Base-by-base conservation (phyloP, 495 filamentous ascomycete genomes). In the Cercophora scortea region DNA sequence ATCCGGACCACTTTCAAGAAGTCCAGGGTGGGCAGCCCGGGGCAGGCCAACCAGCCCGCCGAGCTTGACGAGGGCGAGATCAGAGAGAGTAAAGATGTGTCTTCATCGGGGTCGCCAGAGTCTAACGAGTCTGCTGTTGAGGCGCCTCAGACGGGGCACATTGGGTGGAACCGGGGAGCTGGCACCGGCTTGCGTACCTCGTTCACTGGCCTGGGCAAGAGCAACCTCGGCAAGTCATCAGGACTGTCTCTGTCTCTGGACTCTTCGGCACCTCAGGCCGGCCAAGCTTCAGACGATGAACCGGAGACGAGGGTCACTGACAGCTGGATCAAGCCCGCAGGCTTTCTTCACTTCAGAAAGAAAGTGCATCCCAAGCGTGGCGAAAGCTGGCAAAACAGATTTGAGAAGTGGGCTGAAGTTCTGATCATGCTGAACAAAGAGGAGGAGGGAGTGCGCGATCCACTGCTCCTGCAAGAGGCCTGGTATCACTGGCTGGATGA, bases 111-210 rank as follows among this genome's bases (percentile, higher is more conserved):
- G 15, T 32, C 46, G 4, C 16, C 49, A 32, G 42, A 46, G 38
- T 8, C 38, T 19, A 42, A 19, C 35, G 40, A 39, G 13, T 46
- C 38, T n/a, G 35, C 40, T 17, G 16, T 34, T 2, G 49, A 51
- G 42, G 16, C 39, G 18, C 12, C 49, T 12, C 32, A 40, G 10
- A 45, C 40, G 16, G 38, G 56, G 33, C 59, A 56, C 9, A 45
- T 39, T n/a, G 64, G 65, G 10, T 72, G 72, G 69, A 75, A 75
- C 45, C 56, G 56, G 1, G 68, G 67, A n/a, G 51, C 71, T 35
- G 66, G 40, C 49, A 54, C 47, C 36, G 57, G 63, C n/a, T 42
- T 68, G 42, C 57, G 65, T 36, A 64, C 51, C 2, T 64, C 65
- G 1, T 68, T 68, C 43, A 18, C 11, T 42, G 57, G 4, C 16